Base-by-base conservation (phyloP, 352 stramenopile species). In the Pythium periplocum region DNA sequence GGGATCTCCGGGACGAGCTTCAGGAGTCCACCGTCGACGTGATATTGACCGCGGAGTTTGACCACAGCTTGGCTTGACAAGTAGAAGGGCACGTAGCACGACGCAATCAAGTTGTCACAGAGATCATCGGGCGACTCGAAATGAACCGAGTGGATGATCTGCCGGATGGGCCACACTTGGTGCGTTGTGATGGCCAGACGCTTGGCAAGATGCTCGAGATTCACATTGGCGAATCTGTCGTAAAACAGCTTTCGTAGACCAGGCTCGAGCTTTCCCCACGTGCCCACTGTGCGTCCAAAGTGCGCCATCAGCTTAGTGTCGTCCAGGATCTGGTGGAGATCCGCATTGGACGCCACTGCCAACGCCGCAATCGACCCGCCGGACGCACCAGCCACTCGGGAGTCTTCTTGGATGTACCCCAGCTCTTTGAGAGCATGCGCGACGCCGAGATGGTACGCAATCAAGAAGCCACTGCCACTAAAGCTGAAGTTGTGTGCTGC, bases 61-160 rank as follows among this genome's bases (percentile, higher is more conserved):
- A 71, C 62, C 40, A 61, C 72, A 6, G 73, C 73, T 45, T 73
- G 60, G 35, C 57, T 57, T 3, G 72, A 69, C 26, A 93, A 57
- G 62, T 90, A 93, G 64, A 85, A 91, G 39, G 83, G 81, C 49
- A 93, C 74, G 61, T 79, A 88, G 46, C 78, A 89, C 30, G 81
- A 90, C 26, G 79, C 78, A 51, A 93, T 78, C 48, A 91, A 53
- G 6, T 66, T 71, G 55, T 88, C 74, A 44, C 70, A 73, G 32
- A 91, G 59, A 34, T 90, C 77, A 2, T 81, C 71, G 1, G 57
- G 55, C 31, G 80, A 88, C 26, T 73, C 48, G 62, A 93, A 93
- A 38, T 59, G 46, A 51, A 83, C 61, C 4, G 67, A 75, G n/a
- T 73, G 65, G 30, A 90, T 65, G 31, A 76, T 60, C 45, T 71